Base-by-base conservation (phyloP, 768 basidiomycete genomes). In the Myochromella boudieri region DNA sequence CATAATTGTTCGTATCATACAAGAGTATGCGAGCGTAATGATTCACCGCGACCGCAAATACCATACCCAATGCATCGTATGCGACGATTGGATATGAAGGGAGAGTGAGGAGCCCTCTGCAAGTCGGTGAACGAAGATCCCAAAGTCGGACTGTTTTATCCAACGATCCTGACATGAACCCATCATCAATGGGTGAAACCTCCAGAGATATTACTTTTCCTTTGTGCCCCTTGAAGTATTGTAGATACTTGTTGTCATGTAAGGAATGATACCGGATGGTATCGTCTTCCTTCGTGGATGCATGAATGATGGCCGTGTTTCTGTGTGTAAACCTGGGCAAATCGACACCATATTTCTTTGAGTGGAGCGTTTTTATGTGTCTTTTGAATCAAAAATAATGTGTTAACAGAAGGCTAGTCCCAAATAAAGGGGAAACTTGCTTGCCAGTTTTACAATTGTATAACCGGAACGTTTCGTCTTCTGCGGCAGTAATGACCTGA, bases 261-360 rank as follows among this genome's bases (percentile, higher is more conserved):
- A 95, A 64, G 1, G 91, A 95, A 58, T 95, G 91, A 65, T 97
- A 97, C 36, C 97, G 83, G 55, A 98, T 81, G 0, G 89, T 93
- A 62, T 97, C 91, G 65, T 97, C 91, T 64, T 89, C 90, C 64
- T 95, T 97, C 14, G 95, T 97, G 4, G 91, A 95, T 6, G 95
- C 89, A 59, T 97, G 84, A 2, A 98, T 62, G 37, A 97, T 85
- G 3, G 86, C 82, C 0, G 84, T 82, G 55, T 81, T 85, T 62
- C 89, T 90, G 71, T 98, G 97, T 0, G 95, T 97, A 60, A 97
- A 97, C 3, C 95, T 82, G 17, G 94, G 91, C 15, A 95, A 78
- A 66, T 95, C 91, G 36, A 94, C 87, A 1, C 97, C 97, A 65
- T 98, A 99, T 65, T 99, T 99, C 68, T 95, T 94, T 0, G 95